Evolutionary conservation across 129 eudicot species (phyloP), one percentile per base, ranked within the genome.

Genomic region (Arctium lappa): DNA sequence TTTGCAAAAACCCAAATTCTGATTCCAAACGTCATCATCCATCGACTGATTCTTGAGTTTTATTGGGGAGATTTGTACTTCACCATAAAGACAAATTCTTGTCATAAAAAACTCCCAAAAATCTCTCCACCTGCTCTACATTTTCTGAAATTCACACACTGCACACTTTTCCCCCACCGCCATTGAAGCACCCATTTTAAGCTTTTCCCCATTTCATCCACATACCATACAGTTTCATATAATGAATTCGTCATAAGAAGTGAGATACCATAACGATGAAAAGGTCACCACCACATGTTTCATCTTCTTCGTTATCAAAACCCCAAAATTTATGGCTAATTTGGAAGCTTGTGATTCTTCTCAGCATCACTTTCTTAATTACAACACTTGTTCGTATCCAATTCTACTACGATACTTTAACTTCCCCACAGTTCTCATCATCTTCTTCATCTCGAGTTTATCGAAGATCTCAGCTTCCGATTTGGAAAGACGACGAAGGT

Each of bases 321-420:
- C 83, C 77, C 78, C 75, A 84, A 42, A 53, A 40, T 71, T 70
- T 93, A 66, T 83, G 92, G 89, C 6, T 86, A 0, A 65, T 87
- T 36, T 94, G 93, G 97, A 92, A 91, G 88, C n/a, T 90, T 12
- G 46, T 89, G 79, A 79, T 93, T 18, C 27, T 82, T 8, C 71
- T 90, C 22, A 72, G 88, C 34, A 6, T 95, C 40, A 12, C 53
- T 34, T 75, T 89, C 9, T 88, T 90, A 44, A 46, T 93, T 6
- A 32, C 86, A 0, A 86, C 89, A 60, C 87, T 93, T 15, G 71
- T 84, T 56, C 79, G 83, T 8, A 84, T 84, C 85, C 86, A 77
- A 34, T 82, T 87, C 3, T 84, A 83, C 69, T 10, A 74, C 5
- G 82, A 78, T 13, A 27, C 82, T 22, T 22, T 22, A 22, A 22